A percentile compares a stretch with the other conserved stretches of the same genome.
Evolutionary conservation across 2,329 filamentous ascomycete genomes (phyloP).

Genomic region (Atkinsonella texensis): DNA sequence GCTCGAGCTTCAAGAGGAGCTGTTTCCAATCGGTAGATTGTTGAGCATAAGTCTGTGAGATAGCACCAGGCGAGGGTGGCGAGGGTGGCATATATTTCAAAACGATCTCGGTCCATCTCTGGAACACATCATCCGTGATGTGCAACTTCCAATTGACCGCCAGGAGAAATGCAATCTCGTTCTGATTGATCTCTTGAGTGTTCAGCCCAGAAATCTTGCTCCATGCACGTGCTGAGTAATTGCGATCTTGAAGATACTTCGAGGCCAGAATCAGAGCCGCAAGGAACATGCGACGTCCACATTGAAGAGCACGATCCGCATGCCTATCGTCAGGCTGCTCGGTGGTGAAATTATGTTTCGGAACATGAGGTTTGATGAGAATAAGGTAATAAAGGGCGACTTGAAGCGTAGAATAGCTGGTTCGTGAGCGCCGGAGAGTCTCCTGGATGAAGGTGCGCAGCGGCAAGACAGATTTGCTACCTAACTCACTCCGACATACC

Average conservation of each 20-base stretch:
- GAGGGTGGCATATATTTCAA: conserved; percentile 65
- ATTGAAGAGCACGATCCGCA: conserved; percentile 72
- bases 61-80: conserved; percentile 40
- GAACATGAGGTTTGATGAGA: conserved; percentile 83
- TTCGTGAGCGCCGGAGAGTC: conserved; percentile 85
- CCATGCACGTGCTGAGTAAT: conserved; percentile 95
- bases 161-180: conserved; percentile 82
- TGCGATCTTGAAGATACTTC: conserved; percentile 95
- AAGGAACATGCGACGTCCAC: conserved; percentile 94
- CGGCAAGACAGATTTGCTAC: conserved; percentile 68
- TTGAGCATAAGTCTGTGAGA: conserved; percentile 29
- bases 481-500: conserved; percentile 60
- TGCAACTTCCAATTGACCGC: conserved; percentile 93
- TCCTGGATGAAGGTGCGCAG: conserved; percentile 95
- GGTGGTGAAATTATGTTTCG: conserved; percentile 71
- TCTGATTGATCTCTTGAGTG: conserved; percentile 88
- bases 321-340: conserved; percentile 67
- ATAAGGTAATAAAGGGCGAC: conserved; percentile 95
- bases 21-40: conserved; percentile 45
- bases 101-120: conserved; percentile 89
- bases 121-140: conserved; percentile 78
- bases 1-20: conserved; percentile 43
- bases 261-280: conserved; percentile 90
- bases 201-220: conserved; percentile 98
- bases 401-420: conserved; percentile 94